Evolutionary conservation across 208 protist species (phyloP), one percentile per base, ranked within the genome.

Genomic region (Naegleria gruberi): DNA sequence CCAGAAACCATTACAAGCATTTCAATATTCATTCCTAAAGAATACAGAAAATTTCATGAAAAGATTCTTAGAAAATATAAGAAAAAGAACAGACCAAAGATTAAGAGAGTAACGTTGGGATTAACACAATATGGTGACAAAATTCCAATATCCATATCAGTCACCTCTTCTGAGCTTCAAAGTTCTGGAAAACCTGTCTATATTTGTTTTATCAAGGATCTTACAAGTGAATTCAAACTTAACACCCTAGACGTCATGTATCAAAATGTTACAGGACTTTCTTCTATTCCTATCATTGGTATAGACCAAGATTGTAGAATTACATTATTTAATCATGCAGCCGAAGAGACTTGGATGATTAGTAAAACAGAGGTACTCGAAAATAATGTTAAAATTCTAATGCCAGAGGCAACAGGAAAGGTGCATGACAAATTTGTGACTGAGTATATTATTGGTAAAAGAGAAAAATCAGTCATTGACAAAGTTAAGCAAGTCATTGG

Each of bases 341-440:
- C 91, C 1, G 89, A 91, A 41, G 46, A 34, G 30, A 55, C 90
- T 4, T 94, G 93, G 45, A 83, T 84, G 23, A 93, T 93, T 87
- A 89, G 82, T 17, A 45, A 93, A 42, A 43, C 65, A 30, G 92
- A 94, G 45, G 51, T 93, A 15, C 12, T 93, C 4, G 92, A 84
- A 4, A 15, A 90, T 34, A 93, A 93, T 89, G 85, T 94, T 30
- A 93, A 90, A 30, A 93, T 90, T 81, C 87, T 94, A 65, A 89
- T 94, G 90, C 90, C 91, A 17, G 88, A 93, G 30, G 30, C 74
- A 34, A 51, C 90, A 23, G 90, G 82, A 6, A n/a, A 19, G 19
- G 46, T 55, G 34, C 92, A 94, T 73, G 43, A 91, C 3, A 30
- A 73, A 83, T 91, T 45, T 30, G 91, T 94, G 26, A 19, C 43